These are phyloP conservation scores for Jatropha multifida DNA, from an alignment of 441 rosid genomes.

Conservation along the genomic window DNA sequence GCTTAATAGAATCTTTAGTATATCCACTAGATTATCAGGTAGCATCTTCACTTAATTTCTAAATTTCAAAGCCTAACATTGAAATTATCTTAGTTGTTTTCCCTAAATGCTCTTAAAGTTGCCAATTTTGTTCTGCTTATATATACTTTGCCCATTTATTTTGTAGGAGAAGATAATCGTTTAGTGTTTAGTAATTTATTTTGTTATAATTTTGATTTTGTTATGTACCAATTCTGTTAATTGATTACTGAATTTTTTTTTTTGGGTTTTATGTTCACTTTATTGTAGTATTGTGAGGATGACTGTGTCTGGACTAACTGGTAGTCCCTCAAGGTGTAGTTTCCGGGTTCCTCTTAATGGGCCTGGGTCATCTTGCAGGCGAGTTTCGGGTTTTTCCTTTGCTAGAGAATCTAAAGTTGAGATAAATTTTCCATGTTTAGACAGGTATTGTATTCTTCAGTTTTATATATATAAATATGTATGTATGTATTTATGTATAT, in stretches of 20 bases:
- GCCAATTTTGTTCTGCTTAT: not conserved
- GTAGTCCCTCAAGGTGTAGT: constrained; percentile 57
- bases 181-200: too few species aligned
- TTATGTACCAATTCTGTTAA: not conserved
- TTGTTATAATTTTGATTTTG: not conserved
- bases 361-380: constrained; percentile 27
- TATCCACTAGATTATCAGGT: not conserved
- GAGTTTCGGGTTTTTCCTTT: constrained; percentile 34
- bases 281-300: constrained; percentile 34
- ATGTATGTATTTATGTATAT: too few species aligned
- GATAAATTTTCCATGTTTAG: constrained; percentile 22
- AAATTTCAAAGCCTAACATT: too few species aligned
- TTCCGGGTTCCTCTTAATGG: constrained; percentile 28
- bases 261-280: not conserved
- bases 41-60: not conserved
- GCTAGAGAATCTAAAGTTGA: constrained; percentile 30
- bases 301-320: constrained; percentile 64
- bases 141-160: too few species aligned
- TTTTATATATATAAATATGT: not conserved
- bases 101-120: too few species aligned
- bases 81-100: too few species aligned
- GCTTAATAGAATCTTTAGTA: too few species aligned
- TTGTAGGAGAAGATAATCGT: too few species aligned
- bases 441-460: constrained; percentile 44
- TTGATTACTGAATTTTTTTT: constrained; percentile 8